Evolutionary conservation across 495 filamentous ascomycete genomes (phyloP).

Genomic region (Aspergillus panamensis): DNA sequence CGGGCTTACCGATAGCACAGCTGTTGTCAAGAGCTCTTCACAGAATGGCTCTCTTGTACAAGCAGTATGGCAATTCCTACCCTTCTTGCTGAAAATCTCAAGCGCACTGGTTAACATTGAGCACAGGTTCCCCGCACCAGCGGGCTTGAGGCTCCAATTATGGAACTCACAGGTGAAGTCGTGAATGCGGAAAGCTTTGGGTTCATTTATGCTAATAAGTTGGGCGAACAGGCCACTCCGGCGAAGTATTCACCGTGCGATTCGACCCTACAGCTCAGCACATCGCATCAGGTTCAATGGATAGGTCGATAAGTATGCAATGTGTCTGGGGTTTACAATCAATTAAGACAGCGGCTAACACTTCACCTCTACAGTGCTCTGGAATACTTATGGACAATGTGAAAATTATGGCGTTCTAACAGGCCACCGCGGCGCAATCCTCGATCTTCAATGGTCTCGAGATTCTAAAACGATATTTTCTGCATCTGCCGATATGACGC

Average conservation of each 20-base stretch:
- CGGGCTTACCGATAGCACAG: conserved; percentile 61
- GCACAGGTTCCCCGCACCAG: conserved; percentile 76
- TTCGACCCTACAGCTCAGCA: conserved; percentile 85
- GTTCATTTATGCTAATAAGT: conserved; percentile 3
- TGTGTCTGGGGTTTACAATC: background rate
- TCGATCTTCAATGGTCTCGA: conserved; percentile 95
- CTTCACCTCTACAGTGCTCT: conserved; percentile 61
- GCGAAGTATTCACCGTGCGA: conserved; percentile 85
- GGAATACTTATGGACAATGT: conserved; percentile 87
- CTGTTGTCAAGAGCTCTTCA: conserved; percentile 60
- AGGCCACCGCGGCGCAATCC: conserved; percentile 84
- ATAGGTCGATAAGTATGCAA: conserved; percentile 77
- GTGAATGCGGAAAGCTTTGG: background rate
- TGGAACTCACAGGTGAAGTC: conserved; percentile 79
- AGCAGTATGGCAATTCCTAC: conserved; percentile 56
- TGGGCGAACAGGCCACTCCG: conserved; percentile 51
- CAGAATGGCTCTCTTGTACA: conserved; percentile 76
- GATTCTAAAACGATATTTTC: conserved; percentile 89
- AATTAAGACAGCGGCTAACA: conserved; percentile 9
- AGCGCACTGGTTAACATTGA: conserved; percentile 12
- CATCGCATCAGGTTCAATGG: conserved; percentile 94
- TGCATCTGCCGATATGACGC: conserved; percentile 84
- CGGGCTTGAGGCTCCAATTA: conserved; percentile 83
- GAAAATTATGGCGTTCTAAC: conserved; percentile 86
- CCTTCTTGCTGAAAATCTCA: conserved; percentile 1